These are phyloP conservation scores for Chlorella vulgaris DNA, from an alignment of 139 green algal genomes.

Conservation along the genomic window DNA sequence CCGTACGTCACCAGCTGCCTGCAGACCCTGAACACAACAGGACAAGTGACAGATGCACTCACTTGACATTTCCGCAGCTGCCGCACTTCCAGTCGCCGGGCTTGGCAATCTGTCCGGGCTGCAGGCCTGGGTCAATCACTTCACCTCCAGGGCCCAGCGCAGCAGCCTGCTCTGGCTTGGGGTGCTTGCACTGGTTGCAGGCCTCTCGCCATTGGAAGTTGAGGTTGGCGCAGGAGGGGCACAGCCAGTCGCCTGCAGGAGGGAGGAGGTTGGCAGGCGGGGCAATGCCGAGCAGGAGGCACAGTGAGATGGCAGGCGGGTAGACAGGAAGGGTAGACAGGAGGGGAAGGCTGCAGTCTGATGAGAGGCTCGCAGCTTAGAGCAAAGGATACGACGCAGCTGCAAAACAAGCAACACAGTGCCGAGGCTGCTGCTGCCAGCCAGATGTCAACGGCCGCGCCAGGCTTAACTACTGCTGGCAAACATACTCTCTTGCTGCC, in stretches of 20 bases:
- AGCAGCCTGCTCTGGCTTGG: conserved; percentile 5
- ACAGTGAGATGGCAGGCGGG: not conserved
- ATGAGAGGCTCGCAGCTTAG: too few species aligned
- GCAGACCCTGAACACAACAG: too few species aligned
- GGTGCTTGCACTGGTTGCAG: conserved; percentile 58
- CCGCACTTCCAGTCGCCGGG: conserved; percentile 38
- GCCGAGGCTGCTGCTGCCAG: too few species aligned
- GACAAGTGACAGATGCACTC: not conserved
- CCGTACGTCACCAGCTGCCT: too few species aligned
- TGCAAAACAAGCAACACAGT: too few species aligned
- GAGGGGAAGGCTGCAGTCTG: too few species aligned
- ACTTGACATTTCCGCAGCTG: conserved; percentile 41
- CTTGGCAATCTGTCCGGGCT: conserved; percentile 22
- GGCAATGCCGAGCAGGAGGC: not conserved
- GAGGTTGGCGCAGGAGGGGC: conserved; percentile 53
- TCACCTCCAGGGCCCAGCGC: not conserved
- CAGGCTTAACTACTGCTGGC: too few species aligned
- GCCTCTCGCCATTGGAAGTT: conserved; percentile 59
- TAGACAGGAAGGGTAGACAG: too few species aligned
- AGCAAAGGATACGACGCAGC: too few species aligned
- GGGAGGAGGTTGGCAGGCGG: not conserved
- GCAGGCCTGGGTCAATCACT: conserved; percentile 21
- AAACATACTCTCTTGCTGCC: too few species aligned
- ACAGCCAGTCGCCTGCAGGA: conserved; percentile 57
- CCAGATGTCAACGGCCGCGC: too few species aligned